Evolutionary conservation across 768 basidiomycete genomes (phyloP).

Genomic region (Podaxis carcinomalis): DNA sequence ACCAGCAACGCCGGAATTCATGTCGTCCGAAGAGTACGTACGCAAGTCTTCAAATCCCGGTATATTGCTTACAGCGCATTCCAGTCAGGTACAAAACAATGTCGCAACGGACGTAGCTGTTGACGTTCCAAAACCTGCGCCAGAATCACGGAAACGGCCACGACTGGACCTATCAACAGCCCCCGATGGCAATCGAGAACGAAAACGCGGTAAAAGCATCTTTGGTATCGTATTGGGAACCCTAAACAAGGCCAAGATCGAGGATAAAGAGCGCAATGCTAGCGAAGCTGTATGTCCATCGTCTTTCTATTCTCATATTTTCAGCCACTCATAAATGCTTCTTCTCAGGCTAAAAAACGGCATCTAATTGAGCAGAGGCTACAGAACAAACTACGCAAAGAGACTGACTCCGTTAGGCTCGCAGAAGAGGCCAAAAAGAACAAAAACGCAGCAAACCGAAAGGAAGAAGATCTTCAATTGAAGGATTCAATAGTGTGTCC

Average conservation of each 20-base stretch:
- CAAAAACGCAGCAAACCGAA: constrained; percentile 68
- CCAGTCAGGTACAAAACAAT: constrained; percentile 25
- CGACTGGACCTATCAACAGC: constrained; percentile 58
- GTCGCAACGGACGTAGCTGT: constrained; percentile 17
- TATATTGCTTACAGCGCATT: constrained; percentile 12
- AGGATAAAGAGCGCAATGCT: constrained; percentile 80
- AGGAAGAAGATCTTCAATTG: constrained; percentile 78
- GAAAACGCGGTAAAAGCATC: constrained; percentile 85
- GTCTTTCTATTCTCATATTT: not conserved
- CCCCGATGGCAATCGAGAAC: constrained; percentile 46
- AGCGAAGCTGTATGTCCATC: constrained; percentile 67
- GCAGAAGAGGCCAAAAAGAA: constrained; percentile 86
- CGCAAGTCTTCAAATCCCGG: not conserved
- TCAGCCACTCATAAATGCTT: not conserved
- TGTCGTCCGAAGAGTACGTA: constrained; percentile 53
- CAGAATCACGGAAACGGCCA: constrained; percentile 64
- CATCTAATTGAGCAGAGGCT: constrained; percentile 81
- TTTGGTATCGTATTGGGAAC: constrained; percentile 82
- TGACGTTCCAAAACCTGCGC: constrained; percentile 33
- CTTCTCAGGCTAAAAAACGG: constrained; percentile 73
- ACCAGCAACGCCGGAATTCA: constrained; percentile 22
- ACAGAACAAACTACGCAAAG: constrained; percentile 79
- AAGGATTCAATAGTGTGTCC: constrained; percentile 74
- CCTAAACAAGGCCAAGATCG: constrained; percentile 82
- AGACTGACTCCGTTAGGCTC: constrained; percentile 81